Percentiles rank a stretch among this genome's conserved stretches.
These are phyloP conservation scores for Apiospora rasikravindrae DNA, from an alignment of 2,329 filamentous ascomycete species.

Conservation along the genomic window DNA sequence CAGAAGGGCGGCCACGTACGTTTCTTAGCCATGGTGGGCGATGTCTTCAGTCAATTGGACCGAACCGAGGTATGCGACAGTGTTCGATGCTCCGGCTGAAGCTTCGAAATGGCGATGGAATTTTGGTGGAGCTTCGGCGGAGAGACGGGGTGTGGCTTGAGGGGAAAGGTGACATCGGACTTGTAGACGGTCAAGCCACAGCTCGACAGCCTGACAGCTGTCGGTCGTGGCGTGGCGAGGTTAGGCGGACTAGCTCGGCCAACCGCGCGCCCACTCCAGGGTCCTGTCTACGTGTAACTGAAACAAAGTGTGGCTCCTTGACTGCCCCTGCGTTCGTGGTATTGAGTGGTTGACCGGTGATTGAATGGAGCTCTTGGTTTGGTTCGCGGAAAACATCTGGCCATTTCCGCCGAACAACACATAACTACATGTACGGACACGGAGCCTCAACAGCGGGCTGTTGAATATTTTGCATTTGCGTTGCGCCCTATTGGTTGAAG, in stretches of 20 bases:
- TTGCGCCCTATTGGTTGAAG: not conserved
- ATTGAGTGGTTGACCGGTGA: not conserved
- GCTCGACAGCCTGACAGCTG: not conserved
- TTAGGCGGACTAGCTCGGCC: not conserved
- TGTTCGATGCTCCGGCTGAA: not conserved
- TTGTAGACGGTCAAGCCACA: not conserved
- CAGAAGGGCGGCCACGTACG: constrained; percentile 18
- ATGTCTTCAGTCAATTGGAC: constrained; percentile 14
- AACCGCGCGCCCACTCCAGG: not conserved
- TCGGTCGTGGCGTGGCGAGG: not conserved
- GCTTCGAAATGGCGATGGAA: constrained; percentile 18
- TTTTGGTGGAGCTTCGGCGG: constrained; percentile 24
- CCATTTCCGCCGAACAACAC: constrained; percentile 23
- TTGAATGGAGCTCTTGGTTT: constrained; percentile 13
- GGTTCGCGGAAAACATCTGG: constrained; percentile 24
- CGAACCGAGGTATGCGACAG: constrained; percentile 11
- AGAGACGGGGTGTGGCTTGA: constrained; percentile 7
- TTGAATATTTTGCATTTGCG: constrained; percentile 27
- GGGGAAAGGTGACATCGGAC: not conserved
- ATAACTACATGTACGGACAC: constrained; percentile 18
- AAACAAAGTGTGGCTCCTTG: constrained; percentile 24
- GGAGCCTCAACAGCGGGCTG: constrained; percentile 38
- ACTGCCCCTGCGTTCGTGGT: constrained; percentile 2
- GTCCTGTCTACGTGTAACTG: constrained; percentile 15
- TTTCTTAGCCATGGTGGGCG: constrained; percentile 27